phyloP scores from a whole-genome alignment of 2,329 filamentous ascomycete genomes.

The Colletotrichum phormii region DNA sequence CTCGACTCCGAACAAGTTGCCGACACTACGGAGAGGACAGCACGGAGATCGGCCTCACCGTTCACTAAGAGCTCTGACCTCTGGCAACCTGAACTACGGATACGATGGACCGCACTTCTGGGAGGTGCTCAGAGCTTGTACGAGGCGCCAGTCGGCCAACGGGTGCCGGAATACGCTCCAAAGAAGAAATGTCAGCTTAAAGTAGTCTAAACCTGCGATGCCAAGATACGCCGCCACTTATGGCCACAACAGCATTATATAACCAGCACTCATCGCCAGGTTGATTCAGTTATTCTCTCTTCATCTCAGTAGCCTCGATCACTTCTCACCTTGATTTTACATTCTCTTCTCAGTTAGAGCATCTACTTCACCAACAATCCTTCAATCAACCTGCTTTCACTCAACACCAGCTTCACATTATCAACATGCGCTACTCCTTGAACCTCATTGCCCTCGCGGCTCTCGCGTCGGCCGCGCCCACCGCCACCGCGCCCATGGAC shows the following conservation, averaged over 20 bases:
- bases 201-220: not conserved
- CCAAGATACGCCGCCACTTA: too few species aligned
- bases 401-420: not conserved
- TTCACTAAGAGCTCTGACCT: conserved; percentile 17
- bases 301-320: conserved; percentile 21
- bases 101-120: not conserved
- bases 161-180: conserved; percentile 9
- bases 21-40: not conserved
- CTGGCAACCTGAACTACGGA: conserved; percentile 2
- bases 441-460: conserved; percentile 25
- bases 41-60: conserved; percentile 9
- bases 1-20: conserved; percentile 1
- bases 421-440: conserved; percentile 18
- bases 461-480: conserved; percentile 19
- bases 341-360: not conserved
- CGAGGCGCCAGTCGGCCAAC: conserved; percentile 18
- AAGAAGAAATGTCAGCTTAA: not conserved
- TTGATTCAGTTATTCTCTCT: not conserved
- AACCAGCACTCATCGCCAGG: not conserved
- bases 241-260: not conserved
- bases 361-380: not conserved
- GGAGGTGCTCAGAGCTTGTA: conserved; percentile 11
- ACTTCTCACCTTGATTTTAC: not conserved
- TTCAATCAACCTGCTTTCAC: not conserved
- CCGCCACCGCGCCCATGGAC: conserved; percentile 2